Conservation (phyloP, 768 basidiomycete genomes). For the Mycena sanguinolenta region DNA sequence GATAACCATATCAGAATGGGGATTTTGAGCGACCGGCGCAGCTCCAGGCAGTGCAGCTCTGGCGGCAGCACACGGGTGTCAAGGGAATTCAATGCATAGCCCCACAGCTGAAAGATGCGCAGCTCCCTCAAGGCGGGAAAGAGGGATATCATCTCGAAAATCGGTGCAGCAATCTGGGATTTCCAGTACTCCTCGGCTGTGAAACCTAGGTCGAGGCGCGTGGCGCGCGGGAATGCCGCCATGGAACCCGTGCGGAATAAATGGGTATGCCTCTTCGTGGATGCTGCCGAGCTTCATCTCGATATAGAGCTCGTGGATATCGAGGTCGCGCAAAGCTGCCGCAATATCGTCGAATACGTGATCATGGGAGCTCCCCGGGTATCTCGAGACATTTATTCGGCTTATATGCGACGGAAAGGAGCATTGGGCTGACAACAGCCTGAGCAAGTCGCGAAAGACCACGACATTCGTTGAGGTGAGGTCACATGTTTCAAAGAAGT, state of each 20-base stretch:
- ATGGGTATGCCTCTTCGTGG: too few relatives aligned
- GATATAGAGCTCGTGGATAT: neutral
- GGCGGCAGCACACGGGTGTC: neutral
- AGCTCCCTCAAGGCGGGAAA: neutral
- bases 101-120: too few relatives aligned
- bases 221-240: neutral
- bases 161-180: neutral
- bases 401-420: neutral
- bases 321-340: neutral
- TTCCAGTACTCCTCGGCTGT: too few relatives aligned
- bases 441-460: neutral
- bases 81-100: too few relatives aligned
- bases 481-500: constrained; percentile 47
- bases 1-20: neutral
- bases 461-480: neutral
- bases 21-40: neutral
- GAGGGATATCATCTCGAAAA: neutral
- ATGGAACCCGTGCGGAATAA: neutral
- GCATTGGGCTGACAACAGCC: neutral
- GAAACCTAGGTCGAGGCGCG: neutral
- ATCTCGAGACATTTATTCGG: neutral
- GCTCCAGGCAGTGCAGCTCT: neutral
- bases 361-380: neutral
- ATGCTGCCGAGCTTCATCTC: too few relatives aligned
- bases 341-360: neutral